A percentile compares a stretch with the other conserved stretches of the same genome.
phyloP scores from a whole-genome alignment of 495 filamentous ascomycete species.

The Penicillium egyptiacum region DNA sequence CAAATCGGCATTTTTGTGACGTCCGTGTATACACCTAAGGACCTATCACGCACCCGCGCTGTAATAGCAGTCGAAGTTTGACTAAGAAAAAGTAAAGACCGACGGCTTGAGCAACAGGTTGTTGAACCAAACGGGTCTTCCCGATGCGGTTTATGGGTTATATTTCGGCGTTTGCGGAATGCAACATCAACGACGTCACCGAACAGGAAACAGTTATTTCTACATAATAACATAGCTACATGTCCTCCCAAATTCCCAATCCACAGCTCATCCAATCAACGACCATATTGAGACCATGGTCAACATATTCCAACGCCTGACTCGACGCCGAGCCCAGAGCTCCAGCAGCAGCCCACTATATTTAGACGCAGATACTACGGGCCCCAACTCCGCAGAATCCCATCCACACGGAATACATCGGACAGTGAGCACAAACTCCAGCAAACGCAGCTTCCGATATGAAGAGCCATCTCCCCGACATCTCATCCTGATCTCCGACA shows the following conservation, averaged over 20 bases:
- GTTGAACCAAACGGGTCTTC: too few relatives aligned
- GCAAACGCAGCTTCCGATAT: constrained; percentile 13
- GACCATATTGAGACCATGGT: constrained; percentile 15
- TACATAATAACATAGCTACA: neutral
- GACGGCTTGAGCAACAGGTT: too few relatives aligned
- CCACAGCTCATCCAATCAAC: neutral
- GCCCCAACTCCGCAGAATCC: constrained; percentile 7
- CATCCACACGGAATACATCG: constrained; percentile 17
- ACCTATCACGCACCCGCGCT: too few relatives aligned
- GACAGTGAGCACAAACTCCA: constrained; percentile 18
- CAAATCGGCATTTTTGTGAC: too few relatives aligned
- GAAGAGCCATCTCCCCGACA: constrained; percentile 30
- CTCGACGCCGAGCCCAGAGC: constrained; percentile 18
- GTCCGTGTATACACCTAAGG: too few relatives aligned
- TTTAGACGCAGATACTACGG: neutral
- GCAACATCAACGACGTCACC: constrained; percentile 29
- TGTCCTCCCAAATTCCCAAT: neutral
- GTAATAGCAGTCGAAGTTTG: too few relatives aligned
- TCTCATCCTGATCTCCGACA: constrained; percentile 61
- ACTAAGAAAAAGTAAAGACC: too few relatives aligned
- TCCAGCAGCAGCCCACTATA: constrained; percentile 10
- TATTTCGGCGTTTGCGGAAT: neutral
- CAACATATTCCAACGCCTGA: constrained; percentile 27
- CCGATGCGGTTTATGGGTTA: too few relatives aligned
- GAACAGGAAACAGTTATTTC: neutral